A percentile compares a stretch with the other conserved stretches of the same genome.
Conservation (phyloP, 192 early-diverging fungal species). For the Pilaira anomala region DNA sequence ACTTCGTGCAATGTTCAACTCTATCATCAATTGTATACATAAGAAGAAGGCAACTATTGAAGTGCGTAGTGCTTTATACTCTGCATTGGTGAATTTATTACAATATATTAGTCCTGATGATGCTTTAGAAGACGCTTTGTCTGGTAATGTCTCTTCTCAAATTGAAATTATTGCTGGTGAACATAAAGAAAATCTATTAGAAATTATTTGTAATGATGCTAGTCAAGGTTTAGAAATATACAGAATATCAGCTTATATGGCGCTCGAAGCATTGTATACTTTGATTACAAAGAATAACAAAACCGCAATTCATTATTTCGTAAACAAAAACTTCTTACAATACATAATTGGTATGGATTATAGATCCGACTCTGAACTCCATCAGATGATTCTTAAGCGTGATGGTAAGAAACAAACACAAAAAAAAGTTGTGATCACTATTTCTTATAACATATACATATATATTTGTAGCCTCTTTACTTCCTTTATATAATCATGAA, state of each 20-base stretch:
- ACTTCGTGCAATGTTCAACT: slow-evolving; percentile 30
- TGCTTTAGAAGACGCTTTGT: not conserved
- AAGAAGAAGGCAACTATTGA: not conserved
- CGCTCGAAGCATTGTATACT: slow-evolving; percentile 61
- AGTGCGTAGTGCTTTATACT: slow-evolving; percentile 76
- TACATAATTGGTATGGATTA: slow-evolving; percentile 57
- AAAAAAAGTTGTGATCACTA: not conserved
- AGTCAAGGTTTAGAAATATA: slow-evolving; percentile 76
- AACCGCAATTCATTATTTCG: slow-evolving; percentile 24
- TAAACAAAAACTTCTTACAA: slow-evolving; percentile 53
- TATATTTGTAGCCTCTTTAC: slow-evolving; percentile 42
- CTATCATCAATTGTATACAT: slow-evolving; percentile 28
- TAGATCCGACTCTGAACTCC: slow-evolving; percentile 57
- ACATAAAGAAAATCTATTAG: slow-evolving; percentile 58
- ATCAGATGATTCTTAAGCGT: slow-evolving; percentile 46
- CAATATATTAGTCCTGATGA: slow-evolving; percentile 45
- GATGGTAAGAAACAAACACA: slow-evolving; percentile 25
- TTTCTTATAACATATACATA: not conserved
- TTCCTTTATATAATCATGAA: slow-evolving; percentile 71
- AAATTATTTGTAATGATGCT: slow-evolving; percentile 76
- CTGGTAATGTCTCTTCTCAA: not conserved
- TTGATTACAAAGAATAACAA: not conserved
- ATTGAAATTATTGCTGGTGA: not conserved
- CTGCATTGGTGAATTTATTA: slow-evolving; percentile 70
- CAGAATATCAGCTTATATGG: slow-evolving; percentile 81